Conservation (phyloP, 2,329 filamentous ascomycete species). For the Alternaria atra region DNA sequence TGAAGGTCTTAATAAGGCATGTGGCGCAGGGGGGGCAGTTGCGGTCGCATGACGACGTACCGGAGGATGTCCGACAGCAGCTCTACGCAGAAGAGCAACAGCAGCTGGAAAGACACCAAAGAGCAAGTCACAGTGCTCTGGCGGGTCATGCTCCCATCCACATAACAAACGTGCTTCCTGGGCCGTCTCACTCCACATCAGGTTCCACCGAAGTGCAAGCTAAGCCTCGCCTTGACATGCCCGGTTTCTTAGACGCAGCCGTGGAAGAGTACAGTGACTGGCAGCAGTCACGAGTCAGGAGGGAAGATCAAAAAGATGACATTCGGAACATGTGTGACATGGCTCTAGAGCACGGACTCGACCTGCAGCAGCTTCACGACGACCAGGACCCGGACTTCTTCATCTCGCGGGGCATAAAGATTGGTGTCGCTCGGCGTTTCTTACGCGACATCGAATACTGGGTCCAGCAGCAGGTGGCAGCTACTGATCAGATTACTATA, state of each 20-base stretch:
- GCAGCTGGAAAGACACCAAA: constrained; percentile 30
- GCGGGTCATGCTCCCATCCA: constrained; percentile 37
- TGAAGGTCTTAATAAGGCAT: constrained; percentile 41
- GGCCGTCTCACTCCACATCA: constrained; percentile 7
- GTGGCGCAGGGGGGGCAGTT: constrained; percentile 34
- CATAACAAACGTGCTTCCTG: constrained; percentile 41
- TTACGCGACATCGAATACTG: constrained; percentile 39
- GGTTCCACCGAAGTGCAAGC: not conserved
- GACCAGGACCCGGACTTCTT: constrained; percentile 44
- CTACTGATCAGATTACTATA: not conserved
- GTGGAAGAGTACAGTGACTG: constrained; percentile 25
- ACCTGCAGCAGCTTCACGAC: constrained; percentile 38
- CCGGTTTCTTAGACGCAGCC: constrained; percentile 23
- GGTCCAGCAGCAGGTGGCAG: constrained; percentile 13
- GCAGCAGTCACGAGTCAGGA: constrained; percentile 26
- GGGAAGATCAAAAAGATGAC: constrained; percentile 21
- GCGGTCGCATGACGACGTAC: constrained; percentile 41
- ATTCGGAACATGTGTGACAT: constrained; percentile 20
- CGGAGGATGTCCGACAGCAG: constrained; percentile 42
- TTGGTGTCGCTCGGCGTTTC: constrained; percentile 40
- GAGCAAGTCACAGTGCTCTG: constrained; percentile 18
- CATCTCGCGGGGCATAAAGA: constrained; percentile 39
- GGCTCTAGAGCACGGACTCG: constrained; percentile 20
- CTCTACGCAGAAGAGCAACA: constrained; percentile 46
- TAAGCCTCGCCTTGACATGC: constrained; percentile 21